Base-by-base conservation (phyloP, 139 green algal genomes). In the Asterochloris sp. region DNA sequence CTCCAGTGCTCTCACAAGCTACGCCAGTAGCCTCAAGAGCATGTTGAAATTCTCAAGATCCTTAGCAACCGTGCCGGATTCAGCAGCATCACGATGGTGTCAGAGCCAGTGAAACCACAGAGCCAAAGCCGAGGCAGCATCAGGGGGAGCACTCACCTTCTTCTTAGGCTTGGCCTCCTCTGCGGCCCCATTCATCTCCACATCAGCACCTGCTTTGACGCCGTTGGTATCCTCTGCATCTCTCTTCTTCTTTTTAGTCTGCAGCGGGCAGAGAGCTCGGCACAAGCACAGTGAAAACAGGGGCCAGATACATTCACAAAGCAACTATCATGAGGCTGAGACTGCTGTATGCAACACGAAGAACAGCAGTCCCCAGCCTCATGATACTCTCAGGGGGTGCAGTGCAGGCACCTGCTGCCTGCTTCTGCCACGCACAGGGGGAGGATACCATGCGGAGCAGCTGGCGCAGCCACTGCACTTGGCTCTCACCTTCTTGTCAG, bases 401-500 rank as follows among this genome's bases (percentile, higher is more conserved):
- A 10, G 66, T 71, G 66, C 19, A 26, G 10, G 19, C n/a, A n/a
- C n/a, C n/a, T n/a, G n/a, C n/a, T n/a, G n/a, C 21, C 19, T 24
- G 66, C 66, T 24, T 71, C 21, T 21, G 21, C 66, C 66, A 71
- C 9, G 66, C 66, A 71, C 17, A 9, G 21, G 17, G 66, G 17
- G 66, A 71, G 66, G 21, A 24, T 26, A 4, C 19, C 66, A 26
- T 71, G 66, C 66, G 4, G 19, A 71, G 8, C 66, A 71, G 19
- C 17, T 71, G 21, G 66, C 66, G 8, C 19, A 26, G 66, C 21
- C 17, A 71, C 19, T 71, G 66, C 21, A 26, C 21, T 21, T 71
- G 66, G 66, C 68, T n/a, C 13, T 76, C 26, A 79, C 62, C 62
- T 88, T 86, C 74, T 92, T 87, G 26, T 91, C 80, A 62, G 82